Base-by-base conservation (phyloP, 768 basidiomycete species). In the Mrakia gelida region DNA sequence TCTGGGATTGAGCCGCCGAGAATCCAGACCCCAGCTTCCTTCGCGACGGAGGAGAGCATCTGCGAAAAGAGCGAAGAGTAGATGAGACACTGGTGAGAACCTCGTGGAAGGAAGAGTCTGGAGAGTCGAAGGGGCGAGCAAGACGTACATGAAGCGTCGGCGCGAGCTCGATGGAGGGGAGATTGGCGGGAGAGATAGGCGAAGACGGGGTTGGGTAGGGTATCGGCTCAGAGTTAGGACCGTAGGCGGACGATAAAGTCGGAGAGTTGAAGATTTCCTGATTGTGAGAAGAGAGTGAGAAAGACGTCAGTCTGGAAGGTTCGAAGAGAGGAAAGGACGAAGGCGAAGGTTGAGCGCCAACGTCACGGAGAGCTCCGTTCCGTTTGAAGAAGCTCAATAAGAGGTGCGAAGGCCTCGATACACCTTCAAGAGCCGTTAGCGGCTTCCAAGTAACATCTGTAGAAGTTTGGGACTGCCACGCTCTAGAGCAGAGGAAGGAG, bases 211-310 rank as follows among this genome's bases (percentile, higher is more conserved):
- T 8, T 2, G 72, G 71, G 6, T 45, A 41, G 6, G 80, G 80
- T n/a, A 80, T 78, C 0, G 62, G 72, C 65, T 80, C 80, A 11
- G 77, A 67, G 75, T 80, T 78, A 5, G 45, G 56, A 15, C 52
- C 34, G 62, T 80, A 77, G 18, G 76, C 80, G 2, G 65, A 18
- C 9, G 73, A 61, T 26, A 70, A 61, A 18, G 77, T 80, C 13
- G 80, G 80, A n/a, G 77, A 78, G 62, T 80, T 80, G 77, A 80
- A 80, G 52, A 77, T 77, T 56, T 80, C 80, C 80, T 80, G 49
- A 13, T 16, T n/a, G 54, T 26, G 4, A 5, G 28, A 52, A 61
- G 8, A 43, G 10, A 52, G 23, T 7, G 41, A 38, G 23, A 28
- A 30, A 4, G 15, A 32, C 38, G 43, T 76, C 71, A 72, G 71